phyloP scores from a whole-genome alignment of 2,329 filamentous ascomycete species.

The Exophiala calicioides region DNA sequence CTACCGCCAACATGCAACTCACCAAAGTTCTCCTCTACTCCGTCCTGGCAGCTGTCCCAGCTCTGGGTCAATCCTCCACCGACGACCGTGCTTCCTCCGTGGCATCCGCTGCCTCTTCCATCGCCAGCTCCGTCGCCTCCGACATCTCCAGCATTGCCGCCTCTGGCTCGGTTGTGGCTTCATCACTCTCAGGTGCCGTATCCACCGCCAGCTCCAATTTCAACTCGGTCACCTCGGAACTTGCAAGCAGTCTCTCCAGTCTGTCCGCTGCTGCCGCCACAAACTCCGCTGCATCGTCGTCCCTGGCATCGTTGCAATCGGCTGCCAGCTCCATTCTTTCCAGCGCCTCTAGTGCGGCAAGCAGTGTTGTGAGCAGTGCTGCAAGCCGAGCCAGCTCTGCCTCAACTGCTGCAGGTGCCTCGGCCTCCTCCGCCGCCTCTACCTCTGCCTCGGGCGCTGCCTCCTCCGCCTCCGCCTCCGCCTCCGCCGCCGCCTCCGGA shows the following conservation, averaged over 20 bases:
- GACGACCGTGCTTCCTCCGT: background rate
- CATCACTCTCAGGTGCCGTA: conserved; percentile 10
- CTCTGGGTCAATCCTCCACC: conserved; percentile 19
- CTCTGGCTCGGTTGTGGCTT: conserved; percentile 9
- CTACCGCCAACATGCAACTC: conserved; percentile 19
- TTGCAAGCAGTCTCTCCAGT: conserved; percentile 18
- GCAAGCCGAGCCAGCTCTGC: conserved; percentile 17
- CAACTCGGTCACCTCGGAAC: conserved; percentile 15
- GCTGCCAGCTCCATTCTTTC: conserved; percentile 12
- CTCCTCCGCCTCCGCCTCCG: conserved; percentile 7
- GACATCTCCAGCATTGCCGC: too few species aligned
- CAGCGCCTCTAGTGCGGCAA: conserved; percentile 18
- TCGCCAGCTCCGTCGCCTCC: too few species aligned
- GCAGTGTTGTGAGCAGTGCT: conserved; percentile 16
- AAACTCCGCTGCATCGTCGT: conserved; percentile 17
- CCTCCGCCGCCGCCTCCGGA: conserved; percentile 9
- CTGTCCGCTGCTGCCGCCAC: conserved; percentile 20
- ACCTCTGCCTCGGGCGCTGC: conserved; percentile 6
- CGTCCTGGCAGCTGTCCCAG: conserved; percentile 19
- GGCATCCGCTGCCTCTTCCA: background rate
- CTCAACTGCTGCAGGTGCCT: conserved; percentile 11
- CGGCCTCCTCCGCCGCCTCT: conserved; percentile 12
- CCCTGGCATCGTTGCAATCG: conserved; percentile 17
- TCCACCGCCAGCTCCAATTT: conserved; percentile 16
- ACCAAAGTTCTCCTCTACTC: conserved; percentile 16